phyloP scores from a whole-genome alignment of 2,329 filamentous ascomycete species.

The Phyllosticta citriasiana region DNA sequence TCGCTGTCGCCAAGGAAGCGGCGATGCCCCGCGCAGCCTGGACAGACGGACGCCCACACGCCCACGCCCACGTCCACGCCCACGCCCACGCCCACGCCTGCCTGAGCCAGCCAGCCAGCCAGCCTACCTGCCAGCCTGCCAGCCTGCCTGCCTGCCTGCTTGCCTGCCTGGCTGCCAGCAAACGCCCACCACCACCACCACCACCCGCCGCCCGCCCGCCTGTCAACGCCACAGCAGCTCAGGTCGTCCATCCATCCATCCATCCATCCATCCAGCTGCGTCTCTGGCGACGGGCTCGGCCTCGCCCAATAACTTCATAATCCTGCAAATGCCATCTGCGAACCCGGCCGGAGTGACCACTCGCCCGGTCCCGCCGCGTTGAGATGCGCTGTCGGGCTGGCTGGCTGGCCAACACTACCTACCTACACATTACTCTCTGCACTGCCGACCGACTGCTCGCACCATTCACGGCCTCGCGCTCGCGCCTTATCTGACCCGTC shows the following conservation, averaged over 20 bases:
- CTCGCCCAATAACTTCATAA: not conserved
- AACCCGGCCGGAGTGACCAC: not conserved
- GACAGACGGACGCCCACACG: no score
- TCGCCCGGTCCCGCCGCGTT: not conserved
- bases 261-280: not conserved
- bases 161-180: no score
- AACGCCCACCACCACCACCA: not conserved
- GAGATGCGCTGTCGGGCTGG: not conserved
- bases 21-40: conserved; percentile 2
- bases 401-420: not conserved
- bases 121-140: no score
- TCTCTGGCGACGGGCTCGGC: no score
- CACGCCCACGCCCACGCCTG: not conserved
- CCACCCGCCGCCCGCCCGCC: not conserved
- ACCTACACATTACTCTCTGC: not conserved
- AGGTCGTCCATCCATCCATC: not conserved
- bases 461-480: not conserved
- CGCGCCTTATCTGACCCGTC: not conserved
- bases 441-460: not conserved
- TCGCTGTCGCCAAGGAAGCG: conserved; percentile 4
- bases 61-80: not conserved
- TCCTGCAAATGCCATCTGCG: not conserved
- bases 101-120: not conserved
- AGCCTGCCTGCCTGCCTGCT: no score
- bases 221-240: not conserved